A percentile compares a stretch with the other conserved stretches of the same genome.
These are phyloP conservation scores for Butyriboletus loyo DNA, from an alignment of 768 basidiomycete genomes.

Conservation along the genomic window DNA sequence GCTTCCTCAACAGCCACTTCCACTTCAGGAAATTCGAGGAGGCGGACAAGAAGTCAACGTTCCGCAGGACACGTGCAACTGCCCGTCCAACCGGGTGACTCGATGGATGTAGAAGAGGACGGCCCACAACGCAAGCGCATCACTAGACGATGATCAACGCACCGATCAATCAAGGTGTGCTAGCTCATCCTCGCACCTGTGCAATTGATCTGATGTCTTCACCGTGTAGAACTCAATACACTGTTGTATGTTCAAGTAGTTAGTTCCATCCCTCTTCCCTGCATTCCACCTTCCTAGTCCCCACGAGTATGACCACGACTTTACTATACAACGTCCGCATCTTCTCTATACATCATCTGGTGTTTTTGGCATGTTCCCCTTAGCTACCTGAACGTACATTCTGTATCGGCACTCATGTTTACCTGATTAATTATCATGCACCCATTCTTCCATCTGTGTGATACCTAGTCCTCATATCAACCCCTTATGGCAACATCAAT, in stretches of 20 bases:
- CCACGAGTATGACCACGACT: conserved; percentile 9
- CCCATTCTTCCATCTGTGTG: not conserved
- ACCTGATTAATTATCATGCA: conserved; percentile 16
- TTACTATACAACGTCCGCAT: conserved; percentile 14
- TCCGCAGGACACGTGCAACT: conserved; percentile 37
- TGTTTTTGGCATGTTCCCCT: conserved; percentile 1
- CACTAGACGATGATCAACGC: conserved; percentile 48
- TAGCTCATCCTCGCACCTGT: not conserved
- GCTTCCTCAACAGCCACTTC: conserved; percentile 21
- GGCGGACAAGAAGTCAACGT: conserved; percentile 56
- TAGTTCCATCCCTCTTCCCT: not conserved
- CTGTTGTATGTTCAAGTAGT: conserved; percentile 11
- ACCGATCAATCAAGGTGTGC: not conserved
- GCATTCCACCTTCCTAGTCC: not conserved
- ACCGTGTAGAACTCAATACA: conserved; percentile 7
- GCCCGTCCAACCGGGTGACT: conserved; percentile 42
- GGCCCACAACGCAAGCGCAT: conserved; percentile 73
- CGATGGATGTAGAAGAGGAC: conserved; percentile 79
- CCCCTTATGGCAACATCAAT: not conserved
- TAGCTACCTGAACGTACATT: not conserved
- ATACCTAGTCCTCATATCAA: not conserved
- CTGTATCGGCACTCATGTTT: conserved; percentile 15
- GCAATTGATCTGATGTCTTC: not conserved
- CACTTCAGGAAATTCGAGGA: conserved; percentile 36
- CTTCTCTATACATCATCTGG: conserved; percentile 2